Evolutionary conservation across 179 eudicot genomes (phyloP), one percentile per base, ranked within the genome.

Genomic region (Nepenthes alata): DNA sequence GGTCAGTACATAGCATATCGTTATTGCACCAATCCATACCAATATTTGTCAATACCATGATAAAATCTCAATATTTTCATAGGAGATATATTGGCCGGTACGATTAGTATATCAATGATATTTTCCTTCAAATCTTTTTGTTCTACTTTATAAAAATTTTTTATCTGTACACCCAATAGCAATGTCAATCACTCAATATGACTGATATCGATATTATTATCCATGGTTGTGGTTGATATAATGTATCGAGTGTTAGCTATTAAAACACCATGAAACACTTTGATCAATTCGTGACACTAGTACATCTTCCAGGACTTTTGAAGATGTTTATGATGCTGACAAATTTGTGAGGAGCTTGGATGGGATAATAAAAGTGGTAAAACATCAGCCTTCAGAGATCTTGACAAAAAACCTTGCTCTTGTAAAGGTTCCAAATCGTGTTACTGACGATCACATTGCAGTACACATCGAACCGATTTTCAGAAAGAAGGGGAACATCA

Each of bases 381-480:
- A 78, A 74, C 57, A 84, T 53, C 82, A 77, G 51, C 85, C 96
- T 58, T 56, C 85, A 35, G 62, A 70, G 59, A 51, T 87, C 68
- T 72, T 87, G 69, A 25, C 84, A 14, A 72, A 68, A 55, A 76
- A 87, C 58, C 81, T 87, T 62, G 95, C 90, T 15, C 91, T 94
- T 37, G 90, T 90, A 37, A 90, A 75, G 75, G 86, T 94, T 67
- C 96, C 97, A 2, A 85, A 81, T 63, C 85, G 87, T 39, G 91
- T 94, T 39, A 82, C 89, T 2, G 82, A 85, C 61, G 82, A 75
- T 6, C 68, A 87, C 71, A 84, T 94, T 72, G 75, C 82, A 10
- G 82, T 79, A 59, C 72, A 76, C 37, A 77, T 94, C 47, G 78
- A 83, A 63, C 89, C 94, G 16, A 66, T 85, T 37, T 94, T 71